Percentiles rank a stretch among this genome's conserved stretches.
Evolutionary conservation across 768 basidiomycete species (phyloP).

Genomic region (Kwoniella bestiolae): DNA sequence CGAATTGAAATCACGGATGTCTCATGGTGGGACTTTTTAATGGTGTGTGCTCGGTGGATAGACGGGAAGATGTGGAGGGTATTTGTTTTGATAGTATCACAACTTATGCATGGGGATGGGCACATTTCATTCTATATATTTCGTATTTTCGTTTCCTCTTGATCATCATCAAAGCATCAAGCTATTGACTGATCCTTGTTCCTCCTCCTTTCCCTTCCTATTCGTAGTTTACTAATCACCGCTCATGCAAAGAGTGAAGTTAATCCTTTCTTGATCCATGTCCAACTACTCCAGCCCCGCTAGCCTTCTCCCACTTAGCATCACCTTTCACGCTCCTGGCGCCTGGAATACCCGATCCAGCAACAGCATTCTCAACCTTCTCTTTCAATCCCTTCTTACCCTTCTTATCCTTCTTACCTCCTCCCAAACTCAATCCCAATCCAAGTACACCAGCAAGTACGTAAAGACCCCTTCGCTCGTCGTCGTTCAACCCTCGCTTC

Average conservation of each 20-base stretch:
- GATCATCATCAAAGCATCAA: too few relatives aligned
- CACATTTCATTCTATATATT: too few relatives aligned
- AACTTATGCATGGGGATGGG: too few relatives aligned
- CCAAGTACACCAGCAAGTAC: constrained; percentile 62
- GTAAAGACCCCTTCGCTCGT: constrained; percentile 64
- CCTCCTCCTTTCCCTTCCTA: neutral
- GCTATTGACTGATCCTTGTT: neutral
- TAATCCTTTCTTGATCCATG: constrained; percentile 49
- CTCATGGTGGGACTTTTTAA: too few relatives aligned
- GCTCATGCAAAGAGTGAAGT: too few relatives aligned
- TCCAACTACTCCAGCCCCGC: constrained; percentile 49
- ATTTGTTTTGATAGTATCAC: too few relatives aligned
- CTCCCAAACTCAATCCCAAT: constrained; percentile 62
- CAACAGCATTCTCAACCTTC: constrained; percentile 1
- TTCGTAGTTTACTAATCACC: too few relatives aligned
- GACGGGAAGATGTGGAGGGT: too few relatives aligned
- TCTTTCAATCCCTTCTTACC: constrained; percentile 5
- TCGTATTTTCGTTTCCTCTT: too few relatives aligned
- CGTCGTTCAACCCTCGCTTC: constrained; percentile 52
- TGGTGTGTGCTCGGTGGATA: too few relatives aligned
- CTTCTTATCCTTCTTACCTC: constrained; percentile 31
- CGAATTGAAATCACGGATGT: too few relatives aligned
- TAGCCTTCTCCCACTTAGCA: constrained; percentile 47
- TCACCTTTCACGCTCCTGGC: constrained; percentile 33
- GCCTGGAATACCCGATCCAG: constrained; percentile 9